Evolutionary conservation across 2,329 filamentous ascomycete species (phyloP), one percentile per base, ranked within the genome.

Genomic region (Pseudogymnoascus sp.): DNA sequence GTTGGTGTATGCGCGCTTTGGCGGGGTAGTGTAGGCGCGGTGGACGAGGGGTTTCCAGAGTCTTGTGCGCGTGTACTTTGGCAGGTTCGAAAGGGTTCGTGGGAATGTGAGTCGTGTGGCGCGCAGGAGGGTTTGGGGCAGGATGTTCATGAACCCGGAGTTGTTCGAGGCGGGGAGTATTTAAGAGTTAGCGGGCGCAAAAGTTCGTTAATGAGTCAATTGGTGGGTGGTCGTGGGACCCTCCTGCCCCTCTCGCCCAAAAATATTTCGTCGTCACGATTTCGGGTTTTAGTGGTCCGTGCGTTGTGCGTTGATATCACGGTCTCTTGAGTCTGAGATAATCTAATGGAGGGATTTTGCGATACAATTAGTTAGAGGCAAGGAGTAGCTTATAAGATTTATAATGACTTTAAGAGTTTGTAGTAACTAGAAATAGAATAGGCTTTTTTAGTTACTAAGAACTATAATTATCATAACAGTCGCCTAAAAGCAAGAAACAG

Each of bases 191-290:
- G 43, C 43, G 43, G 43, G 43, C 23, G 43, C 43, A 52, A 52
- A 52, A 52, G 43, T 52, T 52, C 43, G n/a, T 29, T 49, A 10
- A 49, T 49, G 43, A 49, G 43, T 49, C 43, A 52, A 52, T 31
- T 52, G 43, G 43, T 52, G 14, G 43, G 43, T 52, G 14, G 43
- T 52, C 43, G 23, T 52, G 43, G 23, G 43, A 52, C 43, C 43
- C 43, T 52, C 43, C 23, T 52, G 43, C 43, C 23, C 43, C 43
- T 52, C 43, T 52, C 43, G 43, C 26, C 43, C 43, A 52, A 52
- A 52, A 52, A 52, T 52, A 52, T 52, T 52, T 31, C 43, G 43
- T 49, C 43, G 43, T 52, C 43, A 52, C 43, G 43, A 29, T 52
- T 52, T 52, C 6, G 43, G 43, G 43, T 16, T 52, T 6, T 14